Base-by-base conservation (phyloP, 1,284 basidiomycete genomes). In the Moesziomyces globuligerus region DNA sequence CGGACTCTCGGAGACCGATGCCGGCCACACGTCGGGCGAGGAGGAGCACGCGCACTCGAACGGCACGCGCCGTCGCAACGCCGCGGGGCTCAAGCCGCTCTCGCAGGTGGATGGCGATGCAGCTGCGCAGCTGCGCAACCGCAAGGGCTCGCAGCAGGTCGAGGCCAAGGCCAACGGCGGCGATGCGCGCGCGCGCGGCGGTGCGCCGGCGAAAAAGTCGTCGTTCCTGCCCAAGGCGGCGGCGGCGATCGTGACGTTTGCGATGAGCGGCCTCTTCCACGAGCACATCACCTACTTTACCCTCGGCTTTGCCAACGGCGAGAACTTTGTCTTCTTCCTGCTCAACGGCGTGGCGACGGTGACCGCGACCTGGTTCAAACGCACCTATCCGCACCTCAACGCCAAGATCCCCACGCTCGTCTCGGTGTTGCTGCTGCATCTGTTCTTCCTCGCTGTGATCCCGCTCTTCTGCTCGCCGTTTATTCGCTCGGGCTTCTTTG, bases 321-420 rank as follows among this genome's bases (percentile, higher is more conserved):
- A 76, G 42, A 78, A 81, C 65, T 80, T 81, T 21, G 25, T 78
- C 54, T 82, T 82, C 48, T 82, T 82, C 74, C 47, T 80, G 15
- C 43, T 64, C 34, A 81, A 81, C 54, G 80, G 80, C 7, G 38
- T 78, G 2, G 75, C 72, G 8, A 78, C 79, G 10, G 80, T 81
- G 11, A 48, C 61, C 20, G 67, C 79, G 3, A 80, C 75, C 9
- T 77, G 70, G 61, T 74, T 81, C 55, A 61, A 71, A 36, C 60
- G 76, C 9, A 71, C 68, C 29, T 77, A 43, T 38, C 80, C 80
- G 2, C 51, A 72, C 23, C 15, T 65, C 52, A 73, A 78, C 58
- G 45, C 38, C n/a, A 55, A 67, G 49, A 81, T 80, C 44, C 80
- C 79, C 7, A 74, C 68, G 0, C 36, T 48, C 43, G 40, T 74